Conservation (phyloP, 208 protist genomes). For the Herpetomonas tarakana region DNA sequence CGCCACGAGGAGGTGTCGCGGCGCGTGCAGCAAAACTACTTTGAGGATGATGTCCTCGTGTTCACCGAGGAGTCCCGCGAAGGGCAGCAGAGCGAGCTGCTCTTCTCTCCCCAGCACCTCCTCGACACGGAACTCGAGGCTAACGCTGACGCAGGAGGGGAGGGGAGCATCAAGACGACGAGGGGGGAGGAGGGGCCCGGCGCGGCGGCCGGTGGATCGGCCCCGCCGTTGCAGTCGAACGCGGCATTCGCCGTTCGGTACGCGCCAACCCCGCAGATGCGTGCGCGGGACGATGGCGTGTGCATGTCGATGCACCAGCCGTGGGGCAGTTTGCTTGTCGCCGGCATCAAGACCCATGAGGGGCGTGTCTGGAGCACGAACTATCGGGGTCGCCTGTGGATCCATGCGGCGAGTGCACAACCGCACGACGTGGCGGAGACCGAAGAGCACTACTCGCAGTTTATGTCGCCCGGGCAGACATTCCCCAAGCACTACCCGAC, state of each 20-base stretch:
- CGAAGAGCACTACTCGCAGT: slow-evolving; percentile 71
- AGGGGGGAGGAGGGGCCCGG: background rate
- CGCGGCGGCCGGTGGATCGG: background rate
- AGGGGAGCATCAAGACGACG: slow-evolving; percentile 5
- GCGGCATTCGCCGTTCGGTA: slow-evolving; percentile 20
- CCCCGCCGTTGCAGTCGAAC: slow-evolving; percentile 7
- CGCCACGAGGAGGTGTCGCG: slow-evolving; percentile 56
- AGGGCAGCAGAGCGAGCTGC: slow-evolving; percentile 16
- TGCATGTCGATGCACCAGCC: slow-evolving; percentile 94
- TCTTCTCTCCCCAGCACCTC: slow-evolving; percentile 23
- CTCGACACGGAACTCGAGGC: slow-evolving; percentile 6
- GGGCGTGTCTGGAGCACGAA: slow-evolving; percentile 80
- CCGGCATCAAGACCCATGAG: slow-evolving; percentile 91
- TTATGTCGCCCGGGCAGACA: slow-evolving; percentile 30
- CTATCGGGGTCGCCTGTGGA: slow-evolving; percentile 92
- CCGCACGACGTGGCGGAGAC: slow-evolving; percentile 64
- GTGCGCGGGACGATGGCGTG: slow-evolving; percentile 71
- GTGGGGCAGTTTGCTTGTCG: slow-evolving; percentile 89
- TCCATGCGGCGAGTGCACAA: slow-evolving; percentile 74
- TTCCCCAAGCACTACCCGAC: slow-evolving; percentile 91
- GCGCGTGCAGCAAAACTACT: slow-evolving; percentile 87
- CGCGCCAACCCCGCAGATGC: slow-evolving; percentile 50
- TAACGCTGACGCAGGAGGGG: slow-evolving; percentile 9
- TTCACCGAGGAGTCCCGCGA: slow-evolving; percentile 38
- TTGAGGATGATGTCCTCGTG: slow-evolving; percentile 69